Evolutionary conservation across 306 rosid genomes (phyloP), one percentile per base, ranked within the genome.

Genomic region (Nissolia schottii): DNA sequence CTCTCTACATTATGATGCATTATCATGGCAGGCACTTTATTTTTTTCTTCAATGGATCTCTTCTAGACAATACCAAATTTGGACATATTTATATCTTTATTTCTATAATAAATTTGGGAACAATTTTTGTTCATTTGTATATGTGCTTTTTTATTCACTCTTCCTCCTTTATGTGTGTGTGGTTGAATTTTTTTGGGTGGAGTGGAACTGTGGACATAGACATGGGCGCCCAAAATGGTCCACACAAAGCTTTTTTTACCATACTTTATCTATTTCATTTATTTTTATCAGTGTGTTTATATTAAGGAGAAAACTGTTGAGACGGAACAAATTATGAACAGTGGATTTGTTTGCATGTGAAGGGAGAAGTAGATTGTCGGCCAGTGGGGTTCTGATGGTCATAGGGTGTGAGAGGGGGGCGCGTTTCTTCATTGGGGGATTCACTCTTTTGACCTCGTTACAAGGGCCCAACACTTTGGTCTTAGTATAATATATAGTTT

Each of bases 271-370:
- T 43, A 24, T 16, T 34, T 34, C 1, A 6, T 34, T 7, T 7
- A n/a, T 4, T 45, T 0, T 14, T 45, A 45, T 16, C 51, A 45
- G 3, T 2, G 45, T 67, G n/a, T n/a, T n/a, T 29, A 28, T 37
- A 43, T 20, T 54, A 34, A 58, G 50, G 38, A 24, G 38, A 45
- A 78, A 64, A 61, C 22, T 6, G 20, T 1, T n/a, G 4, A 10
- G 56, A 51, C n/a, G 35, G 9, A 56, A 77, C 9, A 41, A 57
- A 48, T 37, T 68, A 25, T 43, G 55, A 38, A 60, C 77, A 49
- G 63, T 12, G 69, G 64, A 20, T 78, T 75, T 77, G 87, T 65
- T 70, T 73, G 88, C 94, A 90, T 90, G 96, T 90, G 98, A 61
- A 64, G 64, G 61, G 79, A 53, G 77, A 31, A 76, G 73, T 25